Evolutionary conservation across 768 basidiomycete species (phyloP).

Genomic region (Auricularia heimuer): DNA sequence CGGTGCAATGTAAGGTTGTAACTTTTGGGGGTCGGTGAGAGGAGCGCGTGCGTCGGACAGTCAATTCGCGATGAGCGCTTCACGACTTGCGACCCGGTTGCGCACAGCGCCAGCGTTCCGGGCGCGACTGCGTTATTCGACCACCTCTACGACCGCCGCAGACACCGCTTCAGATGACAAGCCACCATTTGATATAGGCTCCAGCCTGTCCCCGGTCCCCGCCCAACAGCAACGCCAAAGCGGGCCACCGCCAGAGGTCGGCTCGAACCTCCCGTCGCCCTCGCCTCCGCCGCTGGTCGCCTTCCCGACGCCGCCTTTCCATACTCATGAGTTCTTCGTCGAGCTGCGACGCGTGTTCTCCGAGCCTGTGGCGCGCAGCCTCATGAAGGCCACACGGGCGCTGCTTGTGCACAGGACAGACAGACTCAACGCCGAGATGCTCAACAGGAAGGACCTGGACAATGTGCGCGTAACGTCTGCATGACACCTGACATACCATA

Average conservation of each 20-base stretch:
- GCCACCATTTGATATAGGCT: too few relatives aligned
- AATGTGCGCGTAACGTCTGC: slow-evolving; percentile 43
- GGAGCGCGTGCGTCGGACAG: too few relatives aligned
- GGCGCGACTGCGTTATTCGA: too few relatives aligned
- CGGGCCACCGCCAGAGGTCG: neutral
- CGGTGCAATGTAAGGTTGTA: too few relatives aligned
- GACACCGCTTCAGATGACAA: too few relatives aligned
- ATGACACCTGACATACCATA: too few relatives aligned
- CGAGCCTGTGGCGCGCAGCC: slow-evolving; percentile 57
- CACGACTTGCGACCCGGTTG: too few relatives aligned
- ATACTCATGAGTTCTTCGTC: slow-evolving; percentile 69
- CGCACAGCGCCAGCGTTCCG: too few relatives aligned
- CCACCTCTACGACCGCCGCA: too few relatives aligned
- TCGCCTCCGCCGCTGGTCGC: neutral
- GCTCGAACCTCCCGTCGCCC: neutral
- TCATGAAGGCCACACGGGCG: slow-evolving; percentile 79
- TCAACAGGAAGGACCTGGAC: slow-evolving; percentile 69
- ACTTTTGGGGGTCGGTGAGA: too few relatives aligned
- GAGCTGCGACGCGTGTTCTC: slow-evolving; percentile 68
- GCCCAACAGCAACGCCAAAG: neutral
- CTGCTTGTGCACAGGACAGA: slow-evolving; percentile 68
- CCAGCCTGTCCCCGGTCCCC: too few relatives aligned
- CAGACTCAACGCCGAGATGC: slow-evolving; percentile 57
- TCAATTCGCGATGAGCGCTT: too few relatives aligned
- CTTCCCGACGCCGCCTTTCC: slow-evolving; percentile 56